Percentiles rank a stretch among this genome's conserved stretches.
These are phyloP conservation scores for Pseudonectria buxi DNA, from an alignment of 2,329 filamentous ascomycete species.

Conservation along the genomic window DNA sequence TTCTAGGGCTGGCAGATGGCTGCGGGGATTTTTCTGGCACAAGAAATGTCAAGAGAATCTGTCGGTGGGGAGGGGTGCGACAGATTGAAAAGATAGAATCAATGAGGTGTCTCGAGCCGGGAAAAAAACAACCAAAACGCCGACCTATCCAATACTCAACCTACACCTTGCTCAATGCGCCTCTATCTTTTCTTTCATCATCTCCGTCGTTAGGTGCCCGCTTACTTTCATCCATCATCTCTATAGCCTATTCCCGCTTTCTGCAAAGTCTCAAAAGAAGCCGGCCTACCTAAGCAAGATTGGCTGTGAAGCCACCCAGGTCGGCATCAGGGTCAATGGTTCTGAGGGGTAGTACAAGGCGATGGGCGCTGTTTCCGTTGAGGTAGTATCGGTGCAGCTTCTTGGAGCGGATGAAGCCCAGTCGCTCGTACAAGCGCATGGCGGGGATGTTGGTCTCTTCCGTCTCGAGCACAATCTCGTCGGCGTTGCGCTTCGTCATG, in stretches of 20 bases:
- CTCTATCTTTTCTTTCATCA: too few relatives aligned
- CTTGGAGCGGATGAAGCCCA: slow-evolving; percentile 90
- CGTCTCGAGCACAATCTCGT: slow-evolving; percentile 93
- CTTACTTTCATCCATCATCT: too few relatives aligned
- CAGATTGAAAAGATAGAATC: too few relatives aligned
- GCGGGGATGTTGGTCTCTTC: slow-evolving; percentile 88
- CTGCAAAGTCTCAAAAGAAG: background rate
- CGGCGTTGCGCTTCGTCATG: slow-evolving; percentile 77
- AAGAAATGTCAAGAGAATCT: too few relatives aligned
- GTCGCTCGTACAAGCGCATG: slow-evolving; percentile 84
- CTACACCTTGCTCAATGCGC: too few relatives aligned
- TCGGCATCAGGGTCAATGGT: slow-evolving; percentile 35
- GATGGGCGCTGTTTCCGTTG: slow-evolving; percentile 91
- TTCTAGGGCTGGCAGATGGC: slow-evolving; percentile 16
- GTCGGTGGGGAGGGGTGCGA: too few relatives aligned
- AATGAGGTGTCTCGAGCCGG: too few relatives aligned
- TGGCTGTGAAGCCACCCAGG: slow-evolving; percentile 29
- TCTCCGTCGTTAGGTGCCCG: too few relatives aligned
- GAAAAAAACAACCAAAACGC: too few relatives aligned
- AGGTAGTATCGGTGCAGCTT: slow-evolving; percentile 91
- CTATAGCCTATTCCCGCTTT: too few relatives aligned
- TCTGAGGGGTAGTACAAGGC: slow-evolving; percentile 76
- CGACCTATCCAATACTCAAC: too few relatives aligned
- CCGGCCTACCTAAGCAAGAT: slow-evolving; percentile 9
- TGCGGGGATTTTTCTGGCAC: too few relatives aligned